Evolutionary conservation across 345 rosid genomes (phyloP), one percentile per base, ranked within the genome.

Genomic region (Gossypium bickii): DNA sequence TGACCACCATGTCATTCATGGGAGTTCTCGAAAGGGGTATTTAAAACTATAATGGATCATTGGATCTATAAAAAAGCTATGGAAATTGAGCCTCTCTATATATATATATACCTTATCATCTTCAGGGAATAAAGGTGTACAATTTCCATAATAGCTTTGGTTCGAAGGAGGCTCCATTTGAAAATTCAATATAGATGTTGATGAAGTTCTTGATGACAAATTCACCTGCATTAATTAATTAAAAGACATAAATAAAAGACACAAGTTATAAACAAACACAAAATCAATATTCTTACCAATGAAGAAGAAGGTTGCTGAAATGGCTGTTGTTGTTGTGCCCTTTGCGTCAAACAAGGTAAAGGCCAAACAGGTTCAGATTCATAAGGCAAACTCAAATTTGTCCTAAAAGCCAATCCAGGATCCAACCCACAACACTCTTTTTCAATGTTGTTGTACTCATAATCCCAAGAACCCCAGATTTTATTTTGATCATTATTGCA

Each of bases 151-250:
- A 22, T 58, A 58, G 29, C 74, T 84, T 87, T 87, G 91, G 93
- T 87, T 89, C 86, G 91, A 89, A 89, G 93, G 89, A 87, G 88
- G 91, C 89, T 89, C 93, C 80, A 77, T 83, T 49, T 75, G 88
- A 77, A 73, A 79, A 75, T 77, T 82, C 63, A 58, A 71, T 45
- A 75, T 41, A 25, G 89, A 73, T 59, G 82, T 60, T 57, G 91
- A 68, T 58, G 86, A 78, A 79, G 80, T 78, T 70, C 72, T 72
- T 62, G 89, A 79, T 62, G 88, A 80, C 34, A 77, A 82, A 79
- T 82, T 80, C 80, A 80, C 77, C 93, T 89, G 76, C 72, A 58
- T 58, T 11, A 58, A 58, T 56, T 18, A 56, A 56, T 58, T 11
- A 20, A 22, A 20, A 58, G 11, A 4, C 60, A 24, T n/a, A 48